Evolutionary conservation across 306 rosid genomes (phyloP).

Genomic region (Cotoneaster glaucophyllus): DNA sequence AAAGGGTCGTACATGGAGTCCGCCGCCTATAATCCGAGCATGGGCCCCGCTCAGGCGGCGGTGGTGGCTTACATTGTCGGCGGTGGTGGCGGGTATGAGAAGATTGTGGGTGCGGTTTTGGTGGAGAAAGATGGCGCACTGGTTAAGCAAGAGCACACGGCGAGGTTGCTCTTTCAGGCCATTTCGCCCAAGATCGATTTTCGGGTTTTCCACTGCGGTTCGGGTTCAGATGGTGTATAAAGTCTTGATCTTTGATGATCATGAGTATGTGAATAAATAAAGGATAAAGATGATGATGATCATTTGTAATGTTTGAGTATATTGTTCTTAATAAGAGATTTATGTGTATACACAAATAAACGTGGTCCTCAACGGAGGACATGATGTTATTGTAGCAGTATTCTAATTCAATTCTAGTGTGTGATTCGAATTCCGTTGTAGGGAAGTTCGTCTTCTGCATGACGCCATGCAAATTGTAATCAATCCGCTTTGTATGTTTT

Average conservation of each 20-base stretch:
- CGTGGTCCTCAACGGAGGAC: neutral
- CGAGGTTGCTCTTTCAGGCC: conserved; percentile 44
- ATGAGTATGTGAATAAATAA: neutral
- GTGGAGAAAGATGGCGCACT: conserved; percentile 60
- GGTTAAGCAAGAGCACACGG: conserved; percentile 60
- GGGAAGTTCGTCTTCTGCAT: neutral
- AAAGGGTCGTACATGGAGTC: conserved; percentile 80
- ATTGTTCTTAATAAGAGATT: no score
- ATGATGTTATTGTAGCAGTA: neutral
- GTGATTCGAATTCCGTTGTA: neutral
- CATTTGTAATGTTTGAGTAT: neutral
- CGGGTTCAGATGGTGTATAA: neutral
- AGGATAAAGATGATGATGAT: neutral
- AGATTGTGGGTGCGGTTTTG: conserved; percentile 54
- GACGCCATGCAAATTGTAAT: neutral
- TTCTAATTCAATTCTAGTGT: no score
- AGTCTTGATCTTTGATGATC: neutral
- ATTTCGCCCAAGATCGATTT: conserved; percentile 49
- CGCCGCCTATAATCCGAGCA: conserved; percentile 85
- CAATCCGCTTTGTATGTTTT: neutral
- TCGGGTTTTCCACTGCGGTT: conserved; percentile 29
- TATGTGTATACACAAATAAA: neutral
- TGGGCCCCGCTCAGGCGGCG: conserved; percentile 80
- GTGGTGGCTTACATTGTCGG: conserved; percentile 56
- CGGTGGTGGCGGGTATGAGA: conserved; percentile 46